Evolutionary conservation across 371 early-diverging fungal genomes (phyloP), one percentile per base, ranked within the genome.

Genomic region (Apophysomyces sp.): DNA sequence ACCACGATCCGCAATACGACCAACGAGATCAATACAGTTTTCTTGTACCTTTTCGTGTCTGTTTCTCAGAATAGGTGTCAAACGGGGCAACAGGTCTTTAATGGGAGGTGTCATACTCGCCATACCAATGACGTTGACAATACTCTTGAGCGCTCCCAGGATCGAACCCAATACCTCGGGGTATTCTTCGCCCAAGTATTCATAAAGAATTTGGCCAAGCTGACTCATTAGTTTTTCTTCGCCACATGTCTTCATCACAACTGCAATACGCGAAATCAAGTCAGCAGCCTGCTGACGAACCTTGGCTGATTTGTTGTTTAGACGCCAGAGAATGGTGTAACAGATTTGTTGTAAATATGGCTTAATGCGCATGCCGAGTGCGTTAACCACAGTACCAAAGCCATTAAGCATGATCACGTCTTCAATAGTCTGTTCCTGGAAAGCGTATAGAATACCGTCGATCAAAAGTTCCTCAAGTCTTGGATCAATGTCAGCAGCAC

Each of bases 281-380:
- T 98, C 99, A 2, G 98, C 98, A 0, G 98, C 97, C 67, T 97
- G 97, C 74, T 98, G 98, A 44, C 99, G 94, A 0, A 97, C 94
- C 70, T 92, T 92, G 57, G 98, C 96, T 4, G 89, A 91, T 70
- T 94, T 95, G 89, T 97, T 98, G 82, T 96, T 97, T 51, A 98
- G 85, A 31, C 98, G 87, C 97, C 97, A 98, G 18, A 97, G 83
- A 64, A 98, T 92, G 11, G 95, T 94, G 13, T 94, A 93, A 58
- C 89, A 89, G 64, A 97, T 94, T 72, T 97, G 97, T 41, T 89
- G 92, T 41, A 98, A 70, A 70, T 97, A 98, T 16, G 94, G 95
- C 73, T 92, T 89, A 62, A 91, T 92, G 30, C 98, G 90, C 69
- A 84, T 76, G 24, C 96, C 95, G 12, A 98, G 83, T 0, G 94